These are phyloP conservation scores for Leishmania aethiopica DNA, from an alignment of 208 protist genomes.

Conservation along the genomic window DNA sequence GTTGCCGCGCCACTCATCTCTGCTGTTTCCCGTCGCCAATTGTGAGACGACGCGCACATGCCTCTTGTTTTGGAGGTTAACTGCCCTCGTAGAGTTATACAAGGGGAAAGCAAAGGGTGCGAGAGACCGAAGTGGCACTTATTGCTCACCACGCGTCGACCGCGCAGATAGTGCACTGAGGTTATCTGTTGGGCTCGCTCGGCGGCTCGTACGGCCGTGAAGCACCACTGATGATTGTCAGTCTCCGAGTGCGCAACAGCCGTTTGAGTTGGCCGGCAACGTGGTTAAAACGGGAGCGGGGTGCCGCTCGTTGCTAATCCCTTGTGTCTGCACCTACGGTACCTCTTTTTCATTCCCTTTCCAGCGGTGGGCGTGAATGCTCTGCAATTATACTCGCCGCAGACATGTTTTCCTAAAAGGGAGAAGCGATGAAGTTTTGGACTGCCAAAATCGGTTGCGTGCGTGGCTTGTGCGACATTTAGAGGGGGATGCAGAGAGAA, in stretches of 20 bases:
- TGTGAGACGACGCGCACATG: neutral
- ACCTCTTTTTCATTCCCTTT: neutral
- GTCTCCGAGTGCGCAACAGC: neutral
- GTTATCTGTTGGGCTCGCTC: neutral
- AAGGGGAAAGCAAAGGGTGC: neutral
- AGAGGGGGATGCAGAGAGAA: neutral
- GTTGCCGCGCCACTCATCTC: neutral
- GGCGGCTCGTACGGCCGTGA: neutral
- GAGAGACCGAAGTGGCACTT: neutral
- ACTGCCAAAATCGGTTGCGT: neutral
- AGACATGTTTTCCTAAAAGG: neutral
- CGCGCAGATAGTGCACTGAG: neutral
- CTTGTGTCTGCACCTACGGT: neutral
- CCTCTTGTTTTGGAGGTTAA: no score
- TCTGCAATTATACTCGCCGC: neutral
- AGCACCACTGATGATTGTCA: neutral
- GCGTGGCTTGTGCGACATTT: neutral
- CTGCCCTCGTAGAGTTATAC: neutral
- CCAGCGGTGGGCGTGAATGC: neutral
- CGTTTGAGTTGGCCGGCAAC: neutral
- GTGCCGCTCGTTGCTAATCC: neutral
- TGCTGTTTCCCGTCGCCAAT: neutral
- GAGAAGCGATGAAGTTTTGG: neutral
- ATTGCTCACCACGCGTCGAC: neutral
- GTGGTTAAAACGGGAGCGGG: neutral